Percentiles rank a stretch among this genome's conserved stretches.
These are phyloP conservation scores for Trametes sanguinea DNA, from an alignment of 768 basidiomycete species.

Conservation along the genomic window DNA sequence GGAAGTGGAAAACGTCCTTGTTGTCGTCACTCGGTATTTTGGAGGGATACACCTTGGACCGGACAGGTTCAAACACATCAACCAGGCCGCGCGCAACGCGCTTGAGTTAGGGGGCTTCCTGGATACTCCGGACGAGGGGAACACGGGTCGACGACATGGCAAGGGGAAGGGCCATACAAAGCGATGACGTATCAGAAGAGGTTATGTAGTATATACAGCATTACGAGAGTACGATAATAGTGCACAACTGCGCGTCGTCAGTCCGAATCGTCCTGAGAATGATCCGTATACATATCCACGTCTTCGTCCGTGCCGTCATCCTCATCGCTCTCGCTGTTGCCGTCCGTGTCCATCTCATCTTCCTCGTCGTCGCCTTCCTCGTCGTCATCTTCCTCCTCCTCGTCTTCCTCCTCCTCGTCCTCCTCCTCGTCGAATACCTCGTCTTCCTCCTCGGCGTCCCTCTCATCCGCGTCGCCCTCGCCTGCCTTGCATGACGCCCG, in stretches of 20 bases:
- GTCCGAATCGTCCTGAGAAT: too few species aligned
- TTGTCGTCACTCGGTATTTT: slow-evolving; percentile 92
- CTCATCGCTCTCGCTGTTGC: too few species aligned
- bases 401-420: not conserved
- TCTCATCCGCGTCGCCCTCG: too few species aligned
- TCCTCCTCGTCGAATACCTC: too few species aligned
- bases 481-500: too few species aligned
- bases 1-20: slow-evolving; percentile 83
- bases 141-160: slow-evolving; percentile 10
- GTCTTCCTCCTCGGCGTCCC: not conserved
- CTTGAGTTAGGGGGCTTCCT: slow-evolving; percentile 87
- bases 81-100: slow-evolving; percentile 91
- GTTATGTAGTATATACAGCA: too few species aligned
- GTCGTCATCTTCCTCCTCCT: not conserved
- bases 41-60: slow-evolving; percentile 91
- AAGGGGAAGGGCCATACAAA: slow-evolving; percentile 9
- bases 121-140: slow-evolving; percentile 43
- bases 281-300: too few species aligned
- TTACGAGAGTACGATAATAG: too few species aligned
- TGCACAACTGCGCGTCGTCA: too few species aligned
- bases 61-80: slow-evolving; percentile 91
- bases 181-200: not conserved
- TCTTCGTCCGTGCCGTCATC: too few species aligned
- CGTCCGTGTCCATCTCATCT: not conserved
- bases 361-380: not conserved